Base-by-base conservation (phyloP, 805 yeast species). In the Saccharomycopsis sp. region DNA sequence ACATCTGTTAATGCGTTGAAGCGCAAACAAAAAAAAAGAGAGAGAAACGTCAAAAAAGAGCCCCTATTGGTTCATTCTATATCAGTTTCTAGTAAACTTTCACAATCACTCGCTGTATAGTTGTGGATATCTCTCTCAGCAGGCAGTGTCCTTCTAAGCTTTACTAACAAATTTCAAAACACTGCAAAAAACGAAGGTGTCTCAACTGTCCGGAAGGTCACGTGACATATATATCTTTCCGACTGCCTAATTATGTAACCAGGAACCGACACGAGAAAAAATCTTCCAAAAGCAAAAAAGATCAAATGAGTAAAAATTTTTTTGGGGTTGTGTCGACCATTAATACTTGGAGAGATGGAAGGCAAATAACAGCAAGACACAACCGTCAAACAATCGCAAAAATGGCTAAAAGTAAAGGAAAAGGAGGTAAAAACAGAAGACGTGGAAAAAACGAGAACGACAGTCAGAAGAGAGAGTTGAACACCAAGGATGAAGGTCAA, bases 371-470 rank as follows among this genome's bases (percentile, higher is more conserved):
- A n/a, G n/a, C n/a, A n/a, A n/a, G n/a, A n/a, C n/a, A n/a, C n/a
- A n/a, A n/a, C n/a, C n/a, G n/a, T n/a, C n/a, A n/a, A n/a, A n/a
- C n/a, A n/a, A n/a, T n/a, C n/a, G n/a, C n/a, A n/a, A n/a, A 67
- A 59, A 87, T 86, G 92, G 90, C 92, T 67, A 86, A 87, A 77
- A 78, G 85, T 67, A 86, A 85, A 78, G 84, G 84, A 60, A 79
- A 80, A 68, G 94, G 96, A 75, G 96, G 96, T 75, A 88, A 88
- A 76, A 87, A 89, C 78, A 93, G 85, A 73, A 85, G 96, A 80
- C 88, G 97, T 83, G 99, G 99, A 75, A 94, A 94, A 93, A 92
- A 92, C 75, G 97, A 87, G 72, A 84, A 85, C 74, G 86, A 82
- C 61, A 85, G 87, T 64, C 92, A 90, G 76, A 94, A 94, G 81